These are phyloP conservation scores for Cicer chorassanicum DNA, from an alignment of 306 rosid genomes.

Conservation along the genomic window DNA sequence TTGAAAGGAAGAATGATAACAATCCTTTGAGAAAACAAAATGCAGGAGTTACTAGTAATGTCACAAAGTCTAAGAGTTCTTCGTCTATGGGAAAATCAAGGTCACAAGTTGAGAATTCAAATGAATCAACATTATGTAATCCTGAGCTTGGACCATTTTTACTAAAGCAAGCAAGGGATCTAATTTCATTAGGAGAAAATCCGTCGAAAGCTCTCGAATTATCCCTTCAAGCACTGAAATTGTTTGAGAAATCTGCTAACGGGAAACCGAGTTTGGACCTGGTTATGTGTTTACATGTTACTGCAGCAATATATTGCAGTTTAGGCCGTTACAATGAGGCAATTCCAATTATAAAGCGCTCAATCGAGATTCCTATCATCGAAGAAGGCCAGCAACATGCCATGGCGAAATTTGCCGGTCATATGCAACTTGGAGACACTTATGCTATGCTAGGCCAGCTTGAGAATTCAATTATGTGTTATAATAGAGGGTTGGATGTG, in stretches of 20 bases:
- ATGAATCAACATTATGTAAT: conserved; percentile 51
- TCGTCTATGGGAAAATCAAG: conserved; percentile 48
- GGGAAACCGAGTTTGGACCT: conserved; percentile 76
- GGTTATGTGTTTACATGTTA: conserved; percentile 89
- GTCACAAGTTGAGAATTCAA: conserved; percentile 44
- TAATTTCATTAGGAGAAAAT: conserved; percentile 73
- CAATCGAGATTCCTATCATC: conserved; percentile 67
- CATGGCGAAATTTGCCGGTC: conserved; percentile 84
- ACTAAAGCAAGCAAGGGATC: conserved; percentile 85
- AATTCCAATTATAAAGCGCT: conserved; percentile 70
- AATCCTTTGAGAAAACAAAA: conserved; percentile 58
- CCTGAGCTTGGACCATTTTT: conserved; percentile 72
- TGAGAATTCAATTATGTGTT: conserved; percentile 77
- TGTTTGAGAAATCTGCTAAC: conserved; percentile 61
- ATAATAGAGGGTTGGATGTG: conserved; percentile 78
- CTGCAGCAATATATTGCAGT: conserved; percentile 80
- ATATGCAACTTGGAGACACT: conserved; percentile 96
- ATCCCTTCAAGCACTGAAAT: conserved; percentile 73
- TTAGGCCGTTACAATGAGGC: conserved; percentile 76
- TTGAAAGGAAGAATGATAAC: conserved; percentile 51
- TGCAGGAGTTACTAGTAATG: conserved; percentile 31
- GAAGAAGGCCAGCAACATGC: conserved; percentile 78
- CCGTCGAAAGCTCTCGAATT: conserved; percentile 73
- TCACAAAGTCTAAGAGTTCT: conserved; percentile 51
- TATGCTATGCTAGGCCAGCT: conserved; percentile 88